Base-by-base conservation (phyloP, 225 moss, liverwort and hornwort species). In the Physcomitrium patens region DNA sequence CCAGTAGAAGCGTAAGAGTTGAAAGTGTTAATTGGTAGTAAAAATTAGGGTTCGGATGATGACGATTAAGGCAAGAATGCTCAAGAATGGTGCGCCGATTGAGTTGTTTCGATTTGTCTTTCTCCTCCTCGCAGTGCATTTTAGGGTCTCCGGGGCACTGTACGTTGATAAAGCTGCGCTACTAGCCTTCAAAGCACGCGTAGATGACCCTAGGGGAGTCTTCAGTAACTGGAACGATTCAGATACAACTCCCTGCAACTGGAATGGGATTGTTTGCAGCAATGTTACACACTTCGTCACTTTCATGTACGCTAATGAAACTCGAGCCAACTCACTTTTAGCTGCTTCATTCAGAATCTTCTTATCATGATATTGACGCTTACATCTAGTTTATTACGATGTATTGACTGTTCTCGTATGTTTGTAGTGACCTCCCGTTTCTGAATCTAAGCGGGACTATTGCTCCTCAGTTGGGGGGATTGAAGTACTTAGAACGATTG, bases 191-290 rank as follows among this genome's bases (percentile, higher is more conserved):
- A 77, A 78, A 68, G 68, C 55, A 1, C 62, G 73, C 48, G 46
- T 87, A 44, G 56, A 80, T 10, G 87, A 82, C 63, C 82, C 87
- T 7, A 6, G 17, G 31, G 58, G 45, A 18, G 69, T 16, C 24
- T 43, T 88, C 10, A 52, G 64, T 8, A 76, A 64, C 64, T 88
- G 88, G 88, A 75, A 82, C 63, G 73, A n/a, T 31, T 72, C 70
- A 45, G 88, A 85, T 18, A 43, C 3, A 49, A 82, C 68, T 61
- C 88, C 88, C 37, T 86, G 88, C 73, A 56, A 58, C 7, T 88
- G 88, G 88, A 58, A 20, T 18, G 88, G 88, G 61, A 27, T 85
- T 56, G 57, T 57, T 3, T 88, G 88, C 58, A 57, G 75, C 72
- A 82, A 74, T 42, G 43, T 42, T 22, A 78, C 82, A 20, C 42